Conservation (phyloP, 306 rosid species). For the Rosa chinensis region DNA sequence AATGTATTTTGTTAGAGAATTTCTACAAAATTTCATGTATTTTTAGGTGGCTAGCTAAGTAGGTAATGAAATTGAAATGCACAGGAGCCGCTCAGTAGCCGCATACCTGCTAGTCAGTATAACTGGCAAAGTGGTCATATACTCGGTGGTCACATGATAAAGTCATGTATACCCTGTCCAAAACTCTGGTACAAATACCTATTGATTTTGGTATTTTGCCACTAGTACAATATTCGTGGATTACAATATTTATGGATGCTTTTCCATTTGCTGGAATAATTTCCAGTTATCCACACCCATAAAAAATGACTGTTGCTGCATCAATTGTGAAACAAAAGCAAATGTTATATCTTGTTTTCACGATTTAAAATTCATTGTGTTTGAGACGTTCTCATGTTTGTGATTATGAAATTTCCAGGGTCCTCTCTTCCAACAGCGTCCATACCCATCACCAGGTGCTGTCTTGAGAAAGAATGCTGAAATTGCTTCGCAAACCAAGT, state of each 20-base stretch:
- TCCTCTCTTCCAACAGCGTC: slow-evolving; percentile 98
- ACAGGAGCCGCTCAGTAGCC: not conserved
- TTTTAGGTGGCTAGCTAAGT: not conserved
- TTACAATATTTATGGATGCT: not conserved
- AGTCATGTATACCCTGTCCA: not conserved
- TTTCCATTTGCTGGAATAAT: not conserved
- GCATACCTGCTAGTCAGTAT: not conserved
- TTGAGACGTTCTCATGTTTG: slow-evolving; percentile 6
- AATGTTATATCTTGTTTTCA: not conserved
- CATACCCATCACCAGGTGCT: slow-evolving; percentile 98
- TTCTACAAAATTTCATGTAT: not conserved
- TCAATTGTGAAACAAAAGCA: not conserved
- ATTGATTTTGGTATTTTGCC: not conserved
- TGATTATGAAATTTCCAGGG: slow-evolving; percentile 61
- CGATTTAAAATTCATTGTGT: not conserved
- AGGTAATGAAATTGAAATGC: not conserved
- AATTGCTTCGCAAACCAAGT: slow-evolving; percentile 76
- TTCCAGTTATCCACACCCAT: not conserved
- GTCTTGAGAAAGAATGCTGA: slow-evolving; percentile 92
- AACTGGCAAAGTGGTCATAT: not conserved
- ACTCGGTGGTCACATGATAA: not conserved
- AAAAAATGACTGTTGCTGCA: not conserved
- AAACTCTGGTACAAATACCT: not conserved
- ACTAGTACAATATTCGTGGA: not conserved
- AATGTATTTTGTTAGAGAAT: not conserved